phyloP scores from a whole-genome alignment of 2,329 filamentous ascomycete species.

The Clonostachys chloroleuca region DNA sequence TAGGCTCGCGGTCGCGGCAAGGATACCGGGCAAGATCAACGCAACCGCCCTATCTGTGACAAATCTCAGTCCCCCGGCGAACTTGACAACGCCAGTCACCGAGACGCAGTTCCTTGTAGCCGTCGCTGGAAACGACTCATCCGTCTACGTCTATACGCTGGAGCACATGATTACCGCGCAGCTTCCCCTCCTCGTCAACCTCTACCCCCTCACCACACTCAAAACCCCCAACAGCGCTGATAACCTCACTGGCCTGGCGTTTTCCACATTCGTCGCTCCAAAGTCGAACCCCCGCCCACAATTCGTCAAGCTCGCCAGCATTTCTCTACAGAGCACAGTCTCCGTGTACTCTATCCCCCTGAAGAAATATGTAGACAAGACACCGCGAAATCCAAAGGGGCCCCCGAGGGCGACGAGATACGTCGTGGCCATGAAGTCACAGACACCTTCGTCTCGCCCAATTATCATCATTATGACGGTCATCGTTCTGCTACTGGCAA shows the following conservation, averaged over 20 bases:
- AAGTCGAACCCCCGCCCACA: slow-evolving; percentile 31
- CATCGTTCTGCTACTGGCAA: slow-evolving; percentile 55
- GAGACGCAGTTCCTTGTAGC: slow-evolving; percentile 78
- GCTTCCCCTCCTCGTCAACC: slow-evolving; percentile 44
- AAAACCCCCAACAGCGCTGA: slow-evolving; percentile 44
- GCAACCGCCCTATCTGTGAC: slow-evolving; percentile 76
- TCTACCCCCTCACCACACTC: slow-evolving; percentile 48
- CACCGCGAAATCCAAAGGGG: slow-evolving; percentile 24
- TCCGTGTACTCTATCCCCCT: slow-evolving; percentile 78
- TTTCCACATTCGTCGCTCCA: slow-evolving; percentile 54
- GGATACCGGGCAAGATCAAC: slow-evolving; percentile 63
- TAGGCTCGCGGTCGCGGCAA: slow-evolving; percentile 44
- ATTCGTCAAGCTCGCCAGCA: slow-evolving; percentile 70
- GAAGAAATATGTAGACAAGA: slow-evolving; percentile 32
- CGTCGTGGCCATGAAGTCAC: slow-evolving; percentile 59
- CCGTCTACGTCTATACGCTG: slow-evolving; percentile 73
- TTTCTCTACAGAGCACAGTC: slow-evolving; percentile 75
- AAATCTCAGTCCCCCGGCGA: slow-evolving; percentile 54
- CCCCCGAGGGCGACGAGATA: slow-evolving; percentile 58
- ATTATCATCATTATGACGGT: slow-evolving; percentile 50
- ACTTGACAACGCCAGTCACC: slow-evolving; percentile 44
- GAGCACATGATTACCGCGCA: slow-evolving; percentile 53
- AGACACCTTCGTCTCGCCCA: slow-evolving; percentile 41
- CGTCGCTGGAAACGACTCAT: slow-evolving; percentile 74
- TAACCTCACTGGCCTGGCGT: slow-evolving; percentile 54